Conservation (phyloP, 2,329 filamentous ascomycete genomes). For the Stachybotrys chlorohalonatus region DNA sequence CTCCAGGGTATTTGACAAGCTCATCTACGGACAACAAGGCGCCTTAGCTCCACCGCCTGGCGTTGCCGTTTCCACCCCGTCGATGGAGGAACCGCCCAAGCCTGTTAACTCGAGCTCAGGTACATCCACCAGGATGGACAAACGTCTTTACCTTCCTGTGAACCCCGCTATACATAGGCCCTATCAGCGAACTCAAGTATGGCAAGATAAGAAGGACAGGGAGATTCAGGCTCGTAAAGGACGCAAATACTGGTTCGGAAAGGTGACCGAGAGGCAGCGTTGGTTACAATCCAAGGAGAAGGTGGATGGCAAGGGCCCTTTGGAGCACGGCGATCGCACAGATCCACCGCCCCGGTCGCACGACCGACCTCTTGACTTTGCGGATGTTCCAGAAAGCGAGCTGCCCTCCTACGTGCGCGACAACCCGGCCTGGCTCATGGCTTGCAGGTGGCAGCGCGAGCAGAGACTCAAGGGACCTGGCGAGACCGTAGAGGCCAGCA, state of each 20-base stretch:
- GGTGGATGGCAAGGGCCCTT: constrained; percentile 5
- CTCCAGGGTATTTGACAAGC: constrained; percentile 23
- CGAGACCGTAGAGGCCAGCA: background rate
- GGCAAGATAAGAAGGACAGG: constrained; percentile 35
- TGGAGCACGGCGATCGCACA: constrained; percentile 3
- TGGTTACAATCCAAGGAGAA: constrained; percentile 16
- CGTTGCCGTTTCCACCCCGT: background rate
- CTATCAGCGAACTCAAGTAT: constrained; percentile 31
- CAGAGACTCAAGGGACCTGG: constrained; percentile 7
- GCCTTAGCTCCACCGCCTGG: background rate
- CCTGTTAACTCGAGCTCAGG: background rate
- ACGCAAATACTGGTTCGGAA: constrained; percentile 43
- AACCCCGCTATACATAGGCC: constrained; percentile 43
- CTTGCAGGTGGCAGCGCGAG: constrained; percentile 26
- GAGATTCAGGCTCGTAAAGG: constrained; percentile 40
- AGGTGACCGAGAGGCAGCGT: constrained; percentile 27
- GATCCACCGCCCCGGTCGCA: constrained; percentile 20
- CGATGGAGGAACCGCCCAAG: background rate
- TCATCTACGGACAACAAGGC: constrained; percentile 27
- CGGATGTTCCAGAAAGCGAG: constrained; percentile 25
- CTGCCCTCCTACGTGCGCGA: constrained; percentile 34
- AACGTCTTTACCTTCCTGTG: constrained; percentile 32
- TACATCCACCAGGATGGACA: constrained; percentile 8
- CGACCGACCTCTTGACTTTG: constrained; percentile 23
- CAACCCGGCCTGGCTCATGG: constrained; percentile 36